phyloP scores from a whole-genome alignment of 2,329 filamentous ascomycete genomes.

The Exophiala alcalophila region DNA sequence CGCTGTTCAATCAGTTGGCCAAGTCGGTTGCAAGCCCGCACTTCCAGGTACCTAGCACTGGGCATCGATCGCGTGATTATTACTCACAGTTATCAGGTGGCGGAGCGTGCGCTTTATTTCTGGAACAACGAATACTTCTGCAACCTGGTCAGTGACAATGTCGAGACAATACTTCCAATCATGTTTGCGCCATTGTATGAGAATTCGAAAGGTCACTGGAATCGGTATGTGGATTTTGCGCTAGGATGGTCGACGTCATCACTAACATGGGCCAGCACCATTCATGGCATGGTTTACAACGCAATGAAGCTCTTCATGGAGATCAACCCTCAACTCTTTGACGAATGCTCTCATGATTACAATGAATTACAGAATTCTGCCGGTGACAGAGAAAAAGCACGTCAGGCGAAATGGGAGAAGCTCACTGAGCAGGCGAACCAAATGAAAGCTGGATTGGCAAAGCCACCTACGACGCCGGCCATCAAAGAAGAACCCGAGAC shows the following conservation, averaged over 20 bases:
- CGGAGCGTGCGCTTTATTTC: conserved; percentile 95
- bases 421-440: conserved; percentile 76
- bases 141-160: conserved; percentile 97
- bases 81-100: conserved; percentile 57
- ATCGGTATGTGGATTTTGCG: conserved; percentile 60
- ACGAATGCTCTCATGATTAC: conserved; percentile 98
- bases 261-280: conserved; percentile 64
- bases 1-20: conserved; percentile 92
- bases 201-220: conserved; percentile 99
- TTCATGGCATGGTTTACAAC: conserved; percentile 99
- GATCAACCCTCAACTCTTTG: conserved; percentile 96
- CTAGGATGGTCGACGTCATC: neutral
- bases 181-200: conserved; percentile 99
- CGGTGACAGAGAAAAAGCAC: conserved; percentile 73
- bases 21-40: conserved; percentile 98
- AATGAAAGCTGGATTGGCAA: conserved; percentile 53
- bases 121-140: conserved; percentile 99
- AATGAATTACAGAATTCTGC: conserved; percentile 93
- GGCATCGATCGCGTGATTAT: neutral
- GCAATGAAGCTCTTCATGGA: conserved; percentile 99
- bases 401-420: conserved; percentile 85
- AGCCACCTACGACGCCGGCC: conserved; percentile 34
- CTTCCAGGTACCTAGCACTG: conserved; percentile 65
- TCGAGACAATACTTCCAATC: conserved; percentile 95
- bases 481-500: conserved; percentile 60